Percentiles rank a stretch among this genome's conserved stretches.
phyloP scores from a whole-genome alignment of 805 yeast species.

The Yamadazyma insecticola region DNA sequence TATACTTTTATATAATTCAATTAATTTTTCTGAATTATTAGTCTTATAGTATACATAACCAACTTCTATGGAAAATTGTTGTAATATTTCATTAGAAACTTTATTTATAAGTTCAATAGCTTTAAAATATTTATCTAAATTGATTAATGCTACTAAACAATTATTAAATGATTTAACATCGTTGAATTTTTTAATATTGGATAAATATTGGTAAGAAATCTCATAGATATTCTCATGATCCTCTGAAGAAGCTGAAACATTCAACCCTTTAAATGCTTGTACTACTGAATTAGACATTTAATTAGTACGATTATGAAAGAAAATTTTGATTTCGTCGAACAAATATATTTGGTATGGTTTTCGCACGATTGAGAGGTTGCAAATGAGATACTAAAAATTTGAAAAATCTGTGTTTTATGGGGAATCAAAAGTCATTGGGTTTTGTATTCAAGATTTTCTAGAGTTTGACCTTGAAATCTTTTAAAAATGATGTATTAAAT shows the following conservation, averaged over 20 bases:
- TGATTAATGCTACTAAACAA: constrained; percentile 56
- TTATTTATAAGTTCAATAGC: constrained; percentile 43
- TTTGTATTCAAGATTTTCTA: too few species aligned
- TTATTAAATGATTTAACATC: constrained; percentile 34
- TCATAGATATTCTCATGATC: constrained; percentile 35
- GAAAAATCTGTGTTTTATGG: too few species aligned
- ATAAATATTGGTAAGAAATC: constrained; percentile 37
- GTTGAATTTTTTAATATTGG: constrained; percentile 32
- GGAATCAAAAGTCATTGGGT: too few species aligned
- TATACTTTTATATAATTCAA: constrained; percentile 14
- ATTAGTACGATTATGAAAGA: not conserved
- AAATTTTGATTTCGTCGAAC: not conserved
- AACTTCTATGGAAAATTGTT: constrained; percentile 41
- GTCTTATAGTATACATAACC: constrained; percentile 59
- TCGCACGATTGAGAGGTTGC: too few species aligned
- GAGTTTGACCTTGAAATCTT: too few species aligned
- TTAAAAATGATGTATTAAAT: too few species aligned
- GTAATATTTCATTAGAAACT: constrained; percentile 28
- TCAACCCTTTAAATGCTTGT: constrained; percentile 37
- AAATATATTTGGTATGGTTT: too few species aligned
- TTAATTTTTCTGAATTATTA: constrained; percentile 35
- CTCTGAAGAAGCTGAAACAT: constrained; percentile 21
- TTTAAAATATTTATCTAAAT: constrained; percentile 49
- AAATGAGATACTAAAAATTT: too few species aligned
- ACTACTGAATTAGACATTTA: constrained; percentile 35